Percentiles rank a stretch among this genome's conserved stretches.
Evolutionary conservation across 2,329 filamentous ascomycete genomes (phyloP).

Genomic region (Blumeriella jaapii): DNA sequence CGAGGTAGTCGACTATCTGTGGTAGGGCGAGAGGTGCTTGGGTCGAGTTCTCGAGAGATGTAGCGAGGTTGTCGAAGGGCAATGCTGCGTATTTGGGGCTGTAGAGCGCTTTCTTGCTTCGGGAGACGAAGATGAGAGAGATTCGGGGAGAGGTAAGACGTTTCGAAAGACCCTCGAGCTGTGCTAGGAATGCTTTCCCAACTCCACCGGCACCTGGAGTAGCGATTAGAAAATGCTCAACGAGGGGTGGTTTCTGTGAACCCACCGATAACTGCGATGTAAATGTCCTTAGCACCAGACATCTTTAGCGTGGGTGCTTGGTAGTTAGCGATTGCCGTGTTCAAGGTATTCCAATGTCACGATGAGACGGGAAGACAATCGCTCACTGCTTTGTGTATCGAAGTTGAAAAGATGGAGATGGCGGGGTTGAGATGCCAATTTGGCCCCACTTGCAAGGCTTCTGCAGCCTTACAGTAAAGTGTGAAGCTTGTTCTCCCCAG

Average conservation of each 20-base stretch:
- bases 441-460: no score
- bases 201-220: conserved; percentile 86
- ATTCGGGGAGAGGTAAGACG: conserved; percentile 52
- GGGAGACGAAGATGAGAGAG: conserved; percentile 73
- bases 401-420: no score
- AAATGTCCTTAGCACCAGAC: conserved; percentile 28
- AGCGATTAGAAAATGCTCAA: conserved; percentile 13
- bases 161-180: conserved; percentile 58
- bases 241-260: conserved; percentile 4
- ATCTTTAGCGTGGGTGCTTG: no score
- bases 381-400: no score
- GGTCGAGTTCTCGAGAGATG: conserved; percentile 51
- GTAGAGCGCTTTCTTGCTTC: conserved; percentile 73
- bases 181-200: conserved; percentile 78
- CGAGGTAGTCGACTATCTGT: conserved; percentile 67
- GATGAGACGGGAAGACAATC: no score
- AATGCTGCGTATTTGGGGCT: conserved; percentile 60
- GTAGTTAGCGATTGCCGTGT: no score
- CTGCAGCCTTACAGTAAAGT: no score
- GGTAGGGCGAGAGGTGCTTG: conserved; percentile 55
- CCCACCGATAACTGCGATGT: conserved; percentile 35
- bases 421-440: no score
- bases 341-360: no score
- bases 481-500: no score
- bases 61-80: conserved; percentile 45